A percentile compares a stretch with the other conserved stretches of the same genome.
Evolutionary conservation across 164 flowering plant genomes (phyloP).

Genomic region (Dillenia turbinata): DNA sequence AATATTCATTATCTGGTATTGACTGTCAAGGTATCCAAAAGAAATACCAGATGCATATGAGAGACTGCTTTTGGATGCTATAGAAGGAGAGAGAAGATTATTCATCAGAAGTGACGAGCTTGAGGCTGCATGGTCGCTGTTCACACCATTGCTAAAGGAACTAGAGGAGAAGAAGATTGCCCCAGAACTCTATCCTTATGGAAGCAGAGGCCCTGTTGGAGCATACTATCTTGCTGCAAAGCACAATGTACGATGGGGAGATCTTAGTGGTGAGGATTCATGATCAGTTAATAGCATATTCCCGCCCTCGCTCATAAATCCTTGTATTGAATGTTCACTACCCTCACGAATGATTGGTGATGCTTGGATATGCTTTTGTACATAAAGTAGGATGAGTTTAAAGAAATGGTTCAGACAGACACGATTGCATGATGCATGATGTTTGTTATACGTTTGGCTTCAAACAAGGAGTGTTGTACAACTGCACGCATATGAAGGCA

Average conservation of each 20-base stretch:
- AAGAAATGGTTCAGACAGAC: no score
- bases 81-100: slow-evolving; percentile 77
- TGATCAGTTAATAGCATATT: no score
- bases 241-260: slow-evolving; percentile 83
- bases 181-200: slow-evolving; percentile 78
- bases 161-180: slow-evolving; percentile 64
- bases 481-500: no score
- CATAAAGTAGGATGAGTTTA: no score
- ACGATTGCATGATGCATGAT: no score
- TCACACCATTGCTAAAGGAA: slow-evolving; percentile 77
- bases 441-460: no score
- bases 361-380: no score
- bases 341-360: no score
- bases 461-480: no score
- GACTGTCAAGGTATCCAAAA: slow-evolving; percentile 45
- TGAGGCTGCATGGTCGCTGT: slow-evolving; percentile 86
- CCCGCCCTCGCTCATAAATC: no score
- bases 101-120: slow-evolving; percentile 95
- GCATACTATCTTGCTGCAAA: slow-evolving; percentile 84
- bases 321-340: neutral
- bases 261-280: slow-evolving; percentile 36
- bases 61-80: slow-evolving; percentile 74
- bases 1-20: neutral
- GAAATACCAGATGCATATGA: slow-evolving; percentile 90
- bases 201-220: slow-evolving; percentile 87